Evolutionary conservation across 352 stramenopile genomes (phyloP), one percentile per base, ranked within the genome.

Genomic region (Phytophthora pluvialis): DNA sequence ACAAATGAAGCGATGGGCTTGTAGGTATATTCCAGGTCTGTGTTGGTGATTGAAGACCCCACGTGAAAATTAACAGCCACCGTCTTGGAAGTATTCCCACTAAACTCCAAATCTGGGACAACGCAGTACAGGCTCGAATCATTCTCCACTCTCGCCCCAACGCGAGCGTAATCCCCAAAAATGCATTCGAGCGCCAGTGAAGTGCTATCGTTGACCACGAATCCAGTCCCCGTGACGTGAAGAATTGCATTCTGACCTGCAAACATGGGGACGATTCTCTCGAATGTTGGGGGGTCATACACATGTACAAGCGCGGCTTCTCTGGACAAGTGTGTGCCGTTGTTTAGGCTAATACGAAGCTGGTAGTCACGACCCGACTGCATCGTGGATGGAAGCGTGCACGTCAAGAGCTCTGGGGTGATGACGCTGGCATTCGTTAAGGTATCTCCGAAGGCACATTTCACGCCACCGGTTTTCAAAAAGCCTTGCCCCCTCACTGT

Each of bases 331-430:
- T 83, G 70, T 1, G 32, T 43, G 1, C 71, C 63, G 1, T 64
- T 69, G 33, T 83, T 83, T 1, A 83, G 36, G 38, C 72, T 83
- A 21, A 83, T 16, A 0, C 43, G 54, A 25, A 81, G 9, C 0
- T 58, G 25, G 51, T 79, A 81, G 16, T 61, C 56, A 10, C 40
- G 39, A 9, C 18, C 28, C 5, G 39, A 35, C 4, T 51, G 26
- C 10, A 79, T 39, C 8, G 50, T 36, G 10, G 35, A 15, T n/a
- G 66, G 60, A 40, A 78, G 12, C 13, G 46, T 33, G 15, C 75
- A 83, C 16, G 26, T 39, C 15, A 80, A 11, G 1, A 65, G 7
- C 4, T 73, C 45, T 15, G 67, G 2, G 11, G 39, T 62, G 39
- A 65, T 42, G 31, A 72, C 31, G 31, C 11, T 54, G 0, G 49